A percentile compares a stretch with the other conserved stretches of the same genome.
Evolutionary conservation across 2,329 filamentous ascomycete species (phyloP).

Genomic region (Phyllosticta capitalensis): DNA sequence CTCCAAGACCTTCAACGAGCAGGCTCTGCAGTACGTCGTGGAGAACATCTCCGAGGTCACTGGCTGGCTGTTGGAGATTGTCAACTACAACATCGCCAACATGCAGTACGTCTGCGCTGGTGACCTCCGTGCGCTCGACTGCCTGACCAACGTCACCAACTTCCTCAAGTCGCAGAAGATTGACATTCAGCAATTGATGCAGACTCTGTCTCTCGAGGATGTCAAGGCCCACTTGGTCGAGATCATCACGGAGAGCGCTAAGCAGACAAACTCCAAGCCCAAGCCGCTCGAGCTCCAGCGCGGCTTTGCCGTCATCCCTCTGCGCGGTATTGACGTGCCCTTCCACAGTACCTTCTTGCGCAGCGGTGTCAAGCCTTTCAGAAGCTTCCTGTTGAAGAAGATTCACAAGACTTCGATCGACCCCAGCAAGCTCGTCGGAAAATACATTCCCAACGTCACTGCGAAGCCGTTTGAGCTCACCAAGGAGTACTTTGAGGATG

Average conservation of each 20-base stretch:
- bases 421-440: constrained; percentile 89
- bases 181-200: constrained; percentile 87
- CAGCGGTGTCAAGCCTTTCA: constrained; percentile 97
- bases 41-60: constrained; percentile 92
- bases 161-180: constrained; percentile 95
- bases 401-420: constrained; percentile 99
- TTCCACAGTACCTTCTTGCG: constrained; percentile 99
- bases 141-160: constrained; percentile 73
- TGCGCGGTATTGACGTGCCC: constrained; percentile 94
- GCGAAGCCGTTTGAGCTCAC: constrained; percentile 90
- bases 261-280: constrained; percentile 82
- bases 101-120: constrained; percentile 61
- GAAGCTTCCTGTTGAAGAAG: constrained; percentile 97
- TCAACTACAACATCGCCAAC: constrained; percentile 79
- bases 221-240: constrained; percentile 82
- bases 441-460: constrained; percentile 99
- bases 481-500: constrained; percentile 99
- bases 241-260: constrained; percentile 82
- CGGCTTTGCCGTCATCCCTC: constrained; percentile 92
- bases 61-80: constrained; percentile 93
- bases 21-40: constrained; percentile 92
- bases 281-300: constrained; percentile 82
- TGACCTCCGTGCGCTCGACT: constrained; percentile 57
- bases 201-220: constrained; percentile 76
- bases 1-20: constrained; percentile 97